Evolutionary conservation across 208 protist genomes (phyloP).

Genomic region (Acanthamoeba healyi): DNA sequence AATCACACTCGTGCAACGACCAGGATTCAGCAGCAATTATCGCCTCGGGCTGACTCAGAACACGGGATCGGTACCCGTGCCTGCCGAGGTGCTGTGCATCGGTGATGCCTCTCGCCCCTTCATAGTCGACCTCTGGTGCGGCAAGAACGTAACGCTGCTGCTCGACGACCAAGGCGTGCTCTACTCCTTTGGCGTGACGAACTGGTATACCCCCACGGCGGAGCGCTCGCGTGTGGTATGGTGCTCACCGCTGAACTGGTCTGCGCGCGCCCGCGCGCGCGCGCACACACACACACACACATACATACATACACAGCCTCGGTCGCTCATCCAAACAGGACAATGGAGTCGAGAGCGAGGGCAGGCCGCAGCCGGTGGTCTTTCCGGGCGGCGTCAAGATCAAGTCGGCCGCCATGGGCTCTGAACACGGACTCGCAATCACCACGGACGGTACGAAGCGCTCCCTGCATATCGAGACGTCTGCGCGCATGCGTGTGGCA

Average conservation of each 20-base stretch:
- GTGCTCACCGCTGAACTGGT: not conserved
- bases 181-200: not conserved
- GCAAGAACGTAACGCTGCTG: not conserved
- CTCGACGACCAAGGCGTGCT: not conserved
- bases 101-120: not conserved
- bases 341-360: not conserved
- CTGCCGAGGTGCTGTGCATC: not conserved
- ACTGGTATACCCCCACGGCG: not conserved
- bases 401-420: not conserved
- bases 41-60: too few species aligned
- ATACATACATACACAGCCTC: too few species aligned
- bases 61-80: not conserved
- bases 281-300: too few species aligned
- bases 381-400: not conserved
- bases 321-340: too few species aligned
- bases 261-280: too few species aligned
- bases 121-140: not conserved
- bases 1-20: not conserved
- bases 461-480: too few species aligned
- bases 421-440: not conserved
- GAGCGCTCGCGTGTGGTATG: not conserved
- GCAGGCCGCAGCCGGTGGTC: not conserved
- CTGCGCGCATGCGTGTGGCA: too few species aligned
- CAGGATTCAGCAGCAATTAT: not conserved
- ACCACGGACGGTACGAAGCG: not conserved